Evolutionary conservation across 345 rosid species (phyloP), one percentile per base, ranked within the genome.

Genomic region (Garcia nutans): DNA sequence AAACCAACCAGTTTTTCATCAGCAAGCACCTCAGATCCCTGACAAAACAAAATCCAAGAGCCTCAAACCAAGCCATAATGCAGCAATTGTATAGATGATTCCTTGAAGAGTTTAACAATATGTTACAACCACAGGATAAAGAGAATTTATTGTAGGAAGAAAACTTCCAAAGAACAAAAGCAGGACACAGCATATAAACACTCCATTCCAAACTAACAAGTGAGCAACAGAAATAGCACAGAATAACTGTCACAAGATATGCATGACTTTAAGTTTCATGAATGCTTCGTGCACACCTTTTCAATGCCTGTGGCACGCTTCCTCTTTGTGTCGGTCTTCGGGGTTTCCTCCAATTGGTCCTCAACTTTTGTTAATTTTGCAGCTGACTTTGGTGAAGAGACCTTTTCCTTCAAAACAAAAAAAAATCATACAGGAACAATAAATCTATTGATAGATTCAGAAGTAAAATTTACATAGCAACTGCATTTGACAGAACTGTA

Each of bases 1-100:
- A 84, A 68, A 57, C 98, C 99, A 81, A 93, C 89, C 76, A 93
- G 75, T 70, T 76, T 84, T 62, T 83, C 88, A 55, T 68, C 88
- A 78, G 76, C 71, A 59, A 28, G 31, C 31, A 70, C 68, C 79
- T 79, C 87, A 84, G 97, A 77, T 63, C 79, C 88, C 98, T 93
- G 88, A 58, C 50, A 86, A 61, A 70, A 31, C 50, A 86, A 42
- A 47, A 68, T 54, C n/a, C 58, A 15, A 76, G 3, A 47, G 66
- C 59, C 72, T 66, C 41, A 61, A 52, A 44, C 72, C n/a, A 42
- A 65, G 57, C 61, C 11, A 57, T 1, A 8, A 8, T 8, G 50
- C 7, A 45, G 13, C 13, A 47, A 1, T 47, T 8, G 15, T 12
- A 47, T 8, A 47, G 50, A 47, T 47, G 50, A 9, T 9, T 47